Conservation (phyloP, 306 rosid genomes). For the Oemleria cerasiformis region DNA sequence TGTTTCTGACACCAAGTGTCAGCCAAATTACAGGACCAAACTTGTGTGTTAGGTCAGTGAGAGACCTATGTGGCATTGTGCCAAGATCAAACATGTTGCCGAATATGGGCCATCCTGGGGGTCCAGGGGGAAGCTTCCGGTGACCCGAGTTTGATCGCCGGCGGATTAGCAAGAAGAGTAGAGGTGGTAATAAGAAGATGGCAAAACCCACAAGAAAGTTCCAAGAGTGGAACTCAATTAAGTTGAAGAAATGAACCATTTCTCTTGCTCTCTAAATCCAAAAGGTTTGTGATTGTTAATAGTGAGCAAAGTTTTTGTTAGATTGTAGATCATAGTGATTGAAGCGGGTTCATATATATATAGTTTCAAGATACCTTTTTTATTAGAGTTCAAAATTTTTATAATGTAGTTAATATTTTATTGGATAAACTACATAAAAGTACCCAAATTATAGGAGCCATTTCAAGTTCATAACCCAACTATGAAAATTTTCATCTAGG, state of each 20-base stretch:
- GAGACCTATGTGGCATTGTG: slow-evolving; percentile 53
- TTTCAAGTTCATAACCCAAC: too few species aligned
- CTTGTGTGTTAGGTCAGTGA: slow-evolving; percentile 28
- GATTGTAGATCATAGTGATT: too few species aligned
- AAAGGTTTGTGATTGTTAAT: neutral
- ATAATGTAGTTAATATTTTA: too few species aligned
- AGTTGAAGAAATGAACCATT: neutral
- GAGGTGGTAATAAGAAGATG: slow-evolving; percentile 17
- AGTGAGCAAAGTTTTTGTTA: too few species aligned
- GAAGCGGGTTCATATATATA: too few species aligned
- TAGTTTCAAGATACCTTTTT: too few species aligned
- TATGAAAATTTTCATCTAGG: too few species aligned
- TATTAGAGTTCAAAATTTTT: too few species aligned
- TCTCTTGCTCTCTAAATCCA: neutral
- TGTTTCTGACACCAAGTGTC: neutral
- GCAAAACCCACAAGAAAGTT: neutral
- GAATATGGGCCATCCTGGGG: slow-evolving; percentile 61
- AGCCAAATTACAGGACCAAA: slow-evolving; percentile 5
- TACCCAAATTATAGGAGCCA: too few species aligned
- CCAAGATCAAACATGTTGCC: slow-evolving; percentile 73
- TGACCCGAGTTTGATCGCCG: neutral
- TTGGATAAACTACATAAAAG: too few species aligned
- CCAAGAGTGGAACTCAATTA: neutral
- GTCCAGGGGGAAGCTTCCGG: slow-evolving; percentile 51
- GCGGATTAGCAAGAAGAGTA: slow-evolving; percentile 24